A percentile compares a stretch with the other conserved stretches of the same genome.
phyloP scores from a whole-genome alignment of 352 stramenopile species.

The Globisporangium nunn region DNA sequence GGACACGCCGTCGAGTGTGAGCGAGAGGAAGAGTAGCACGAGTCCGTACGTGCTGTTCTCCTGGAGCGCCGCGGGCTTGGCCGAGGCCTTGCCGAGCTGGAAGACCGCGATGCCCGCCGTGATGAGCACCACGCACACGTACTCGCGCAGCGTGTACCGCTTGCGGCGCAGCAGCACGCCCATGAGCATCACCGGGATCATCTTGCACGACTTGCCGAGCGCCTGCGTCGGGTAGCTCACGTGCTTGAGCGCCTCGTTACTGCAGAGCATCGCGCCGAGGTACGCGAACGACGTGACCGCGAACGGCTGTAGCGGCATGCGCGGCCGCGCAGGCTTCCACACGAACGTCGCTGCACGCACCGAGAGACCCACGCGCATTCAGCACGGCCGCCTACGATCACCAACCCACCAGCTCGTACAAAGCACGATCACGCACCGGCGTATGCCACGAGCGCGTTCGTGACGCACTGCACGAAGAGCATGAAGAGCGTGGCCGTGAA shows the following conservation, averaged over 20 bases:
- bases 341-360: conserved; percentile 55
- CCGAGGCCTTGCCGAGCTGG: conserved; percentile 77
- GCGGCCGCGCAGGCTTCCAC: conserved; percentile 64
- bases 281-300: conserved; percentile 87
- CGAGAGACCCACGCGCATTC: not conserved
- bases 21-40: conserved; percentile 85
- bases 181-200: conserved; percentile 97
- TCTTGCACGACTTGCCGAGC: conserved; percentile 98
- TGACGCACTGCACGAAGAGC: conserved; percentile 90
- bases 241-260: conserved; percentile 90
- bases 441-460: conserved; percentile 85
- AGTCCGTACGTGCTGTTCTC: conserved; percentile 90
- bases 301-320: conserved; percentile 75
- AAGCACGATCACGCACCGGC: conserved; percentile 18
- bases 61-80: conserved; percentile 52
- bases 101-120: conserved; percentile 88
- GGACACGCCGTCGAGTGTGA: conserved; percentile 94
- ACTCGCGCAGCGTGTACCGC: conserved; percentile 85
- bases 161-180: conserved; percentile 89
- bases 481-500: conserved; percentile 91
- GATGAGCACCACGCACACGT: conserved; percentile 88
- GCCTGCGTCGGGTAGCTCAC: conserved; percentile 97
- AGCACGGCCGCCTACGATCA: not conserved
- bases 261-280: conserved; percentile 89
- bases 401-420: not conserved